These are phyloP conservation scores for Herpetomonas samuelpessoai DNA, from an alignment of 208 protist genomes.

Conservation along the genomic window DNA sequence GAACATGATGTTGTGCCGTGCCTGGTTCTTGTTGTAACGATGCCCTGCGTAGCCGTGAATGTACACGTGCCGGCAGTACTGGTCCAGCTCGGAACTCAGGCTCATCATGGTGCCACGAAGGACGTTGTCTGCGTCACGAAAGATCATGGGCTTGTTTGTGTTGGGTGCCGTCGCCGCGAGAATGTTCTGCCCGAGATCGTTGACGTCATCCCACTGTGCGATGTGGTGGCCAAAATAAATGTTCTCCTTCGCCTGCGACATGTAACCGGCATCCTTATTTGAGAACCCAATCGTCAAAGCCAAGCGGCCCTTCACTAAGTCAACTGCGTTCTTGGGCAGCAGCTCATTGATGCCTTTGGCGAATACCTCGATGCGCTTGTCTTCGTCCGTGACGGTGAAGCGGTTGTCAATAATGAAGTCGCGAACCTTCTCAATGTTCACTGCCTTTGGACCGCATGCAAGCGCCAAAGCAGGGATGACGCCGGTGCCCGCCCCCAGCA, in stretches of 20 bases:
- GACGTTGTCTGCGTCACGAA: slow-evolving; percentile 85
- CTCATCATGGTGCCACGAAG: slow-evolving; percentile 89
- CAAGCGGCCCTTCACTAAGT: slow-evolving; percentile 69
- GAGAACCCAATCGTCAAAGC: slow-evolving; percentile 88
- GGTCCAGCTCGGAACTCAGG: slow-evolving; percentile 84
- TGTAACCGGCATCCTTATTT: slow-evolving; percentile 82
- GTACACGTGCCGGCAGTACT: slow-evolving; percentile 88
- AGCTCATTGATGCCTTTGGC: slow-evolving; percentile 71
- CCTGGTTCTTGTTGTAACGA: slow-evolving; percentile 74
- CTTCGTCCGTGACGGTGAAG: slow-evolving; percentile 79
- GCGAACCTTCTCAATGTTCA: slow-evolving; percentile 75
- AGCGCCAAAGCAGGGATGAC: slow-evolving; percentile 81
- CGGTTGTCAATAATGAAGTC: slow-evolving; percentile 81
- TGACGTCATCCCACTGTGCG: slow-evolving; percentile 63
- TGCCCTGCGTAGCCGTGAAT: slow-evolving; percentile 86
- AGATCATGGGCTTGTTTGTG: slow-evolving; percentile 79
- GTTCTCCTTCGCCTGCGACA: slow-evolving; percentile 75
- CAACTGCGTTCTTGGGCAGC: slow-evolving; percentile 67
- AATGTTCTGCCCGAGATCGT: slow-evolving; percentile 82
- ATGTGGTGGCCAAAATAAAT: slow-evolving; percentile 91
- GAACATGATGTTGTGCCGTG: slow-evolving; percentile 86
- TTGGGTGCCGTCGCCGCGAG: slow-evolving; percentile 83
- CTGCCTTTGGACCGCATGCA: slow-evolving; percentile 59
- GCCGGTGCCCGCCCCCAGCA: slow-evolving; percentile 79
- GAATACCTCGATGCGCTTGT: slow-evolving; percentile 58